Evolutionary conservation across 1,284 basidiomycete genomes (phyloP).

Genomic region (Tranzscheliella williamsii): DNA sequence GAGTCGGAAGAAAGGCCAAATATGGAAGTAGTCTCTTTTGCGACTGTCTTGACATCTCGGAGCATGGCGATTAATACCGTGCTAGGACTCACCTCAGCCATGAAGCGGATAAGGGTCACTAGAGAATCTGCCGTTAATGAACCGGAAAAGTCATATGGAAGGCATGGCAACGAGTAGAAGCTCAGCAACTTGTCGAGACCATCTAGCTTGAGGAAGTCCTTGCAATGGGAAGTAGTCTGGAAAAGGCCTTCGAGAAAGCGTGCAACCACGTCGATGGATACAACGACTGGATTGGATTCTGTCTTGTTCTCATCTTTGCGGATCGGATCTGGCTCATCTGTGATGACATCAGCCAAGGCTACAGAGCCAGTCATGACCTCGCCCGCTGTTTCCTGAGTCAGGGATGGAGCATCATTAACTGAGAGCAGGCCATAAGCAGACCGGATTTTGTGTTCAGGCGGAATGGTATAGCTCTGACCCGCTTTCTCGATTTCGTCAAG

Average conservation of each 20-base stretch:
- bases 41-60: conserved; percentile 72
- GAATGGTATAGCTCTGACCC: conserved; percentile 66
- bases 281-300: conserved; percentile 45
- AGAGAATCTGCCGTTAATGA: conserved; percentile 81
- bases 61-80: conserved; percentile 76
- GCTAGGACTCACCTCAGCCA: conserved; percentile 81
- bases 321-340: conserved; percentile 45
- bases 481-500: conserved; percentile 67
- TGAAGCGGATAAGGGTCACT: conserved; percentile 81
- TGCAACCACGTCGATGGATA: conserved; percentile 52
- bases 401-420: conserved; percentile 3
- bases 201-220: conserved; percentile 82
- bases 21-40: conserved; percentile 73
- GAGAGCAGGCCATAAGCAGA: conserved; percentile 38
- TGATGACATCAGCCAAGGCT: conserved; percentile 43
- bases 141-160: conserved; percentile 85
- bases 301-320: conserved; percentile 36
- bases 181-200: conserved; percentile 76
- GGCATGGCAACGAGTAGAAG: conserved; percentile 79
- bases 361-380: conserved; percentile 5
- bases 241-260: conserved; percentile 81
- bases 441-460: conserved; percentile 28
- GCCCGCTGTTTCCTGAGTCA: conserved; percentile 3
- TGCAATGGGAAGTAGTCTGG: conserved; percentile 81
- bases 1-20: conserved; percentile 64